Percentiles rank a stretch among this genome's conserved stretches.
Conservation (phyloP, 2,329 filamentous ascomycete species). For the Metarhizium brunneum region DNA sequence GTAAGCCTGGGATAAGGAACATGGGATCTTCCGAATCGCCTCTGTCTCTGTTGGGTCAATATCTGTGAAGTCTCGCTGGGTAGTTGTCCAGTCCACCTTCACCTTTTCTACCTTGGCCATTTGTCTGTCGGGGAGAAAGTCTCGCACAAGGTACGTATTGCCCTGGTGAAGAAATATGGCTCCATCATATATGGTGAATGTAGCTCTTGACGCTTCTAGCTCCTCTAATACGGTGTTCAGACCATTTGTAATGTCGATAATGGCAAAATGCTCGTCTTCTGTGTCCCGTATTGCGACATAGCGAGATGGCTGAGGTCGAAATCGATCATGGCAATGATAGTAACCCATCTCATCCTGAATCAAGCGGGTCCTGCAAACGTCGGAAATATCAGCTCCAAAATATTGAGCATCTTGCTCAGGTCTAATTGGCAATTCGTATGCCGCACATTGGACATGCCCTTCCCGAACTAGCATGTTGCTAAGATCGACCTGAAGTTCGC, state of each 20-base stretch:
- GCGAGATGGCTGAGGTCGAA: slow-evolving; percentile 73
- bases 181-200: slow-evolving; percentile 93
- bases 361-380: slow-evolving; percentile 66
- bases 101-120: slow-evolving; percentile 84
- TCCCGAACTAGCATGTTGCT: slow-evolving; percentile 84
- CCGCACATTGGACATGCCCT: slow-evolving; percentile 91
- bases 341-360: slow-evolving; percentile 67
- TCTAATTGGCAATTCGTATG: slow-evolving; percentile 88
- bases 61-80: slow-evolving; percentile 87
- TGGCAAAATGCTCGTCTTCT: slow-evolving; percentile 82
- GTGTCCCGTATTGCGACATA: slow-evolving; percentile 85
- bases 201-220: slow-evolving; percentile 89
- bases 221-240: slow-evolving; percentile 85
- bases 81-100: slow-evolving; percentile 89
- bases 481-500: slow-evolving; percentile 83
- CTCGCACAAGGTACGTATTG: slow-evolving; percentile 82
- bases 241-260: slow-evolving; percentile 77
- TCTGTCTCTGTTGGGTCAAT: slow-evolving; percentile 91
- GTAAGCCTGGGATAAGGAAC: slow-evolving; percentile 62
- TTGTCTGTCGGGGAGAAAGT: slow-evolving; percentile 70
- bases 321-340: slow-evolving; percentile 83
- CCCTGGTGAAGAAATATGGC: slow-evolving; percentile 96
- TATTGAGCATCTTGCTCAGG: slow-evolving; percentile 66
- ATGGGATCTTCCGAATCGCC: slow-evolving; percentile 62
- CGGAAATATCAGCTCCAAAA: slow-evolving; percentile 65